A percentile compares a stretch with the other conserved stretches of the same genome.
These are phyloP conservation scores for Berkeleyomyces rouxiae DNA, from an alignment of 2,329 filamentous ascomycete genomes.

Conservation along the genomic window DNA sequence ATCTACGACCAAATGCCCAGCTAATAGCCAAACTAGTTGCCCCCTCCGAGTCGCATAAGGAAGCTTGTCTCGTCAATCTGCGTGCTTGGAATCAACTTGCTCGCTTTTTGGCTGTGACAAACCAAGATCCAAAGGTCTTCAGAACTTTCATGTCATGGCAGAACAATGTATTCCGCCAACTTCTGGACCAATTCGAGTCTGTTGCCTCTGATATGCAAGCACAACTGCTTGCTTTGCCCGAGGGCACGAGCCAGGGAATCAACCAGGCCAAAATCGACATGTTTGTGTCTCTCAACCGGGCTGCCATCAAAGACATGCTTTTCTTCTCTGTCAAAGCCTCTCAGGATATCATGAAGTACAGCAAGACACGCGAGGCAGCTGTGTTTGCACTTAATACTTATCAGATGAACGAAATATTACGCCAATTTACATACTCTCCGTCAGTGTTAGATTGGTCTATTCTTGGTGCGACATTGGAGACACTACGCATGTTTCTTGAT, in stretches of 20 bases:
- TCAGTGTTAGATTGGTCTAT: conserved; percentile 30
- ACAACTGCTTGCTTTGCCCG: conserved; percentile 34
- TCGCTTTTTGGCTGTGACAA: conserved; percentile 36
- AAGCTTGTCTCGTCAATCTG: conserved; percentile 47
- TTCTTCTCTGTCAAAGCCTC: conserved; percentile 32
- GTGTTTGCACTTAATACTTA: conserved; percentile 32
- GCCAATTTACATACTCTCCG: conserved; percentile 27
- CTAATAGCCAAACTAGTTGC: conserved; percentile 43
- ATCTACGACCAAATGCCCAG: conserved; percentile 34
- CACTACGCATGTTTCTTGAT: conserved; percentile 30
- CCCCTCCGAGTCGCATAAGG: conserved; percentile 45
- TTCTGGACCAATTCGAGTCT: conserved; percentile 40
- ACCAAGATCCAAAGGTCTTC: conserved; percentile 30
- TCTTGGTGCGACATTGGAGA: conserved; percentile 29
- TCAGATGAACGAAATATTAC: conserved; percentile 36
- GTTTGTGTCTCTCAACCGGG: conserved; percentile 36
- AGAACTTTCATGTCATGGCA: conserved; percentile 32
- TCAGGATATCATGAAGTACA: conserved; percentile 32
- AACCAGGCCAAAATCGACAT: conserved; percentile 30
- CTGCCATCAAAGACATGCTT: conserved; percentile 36
- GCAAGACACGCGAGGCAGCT: conserved; percentile 29
- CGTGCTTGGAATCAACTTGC: conserved; percentile 47
- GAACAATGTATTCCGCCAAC: conserved; percentile 38
- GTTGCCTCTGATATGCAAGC: conserved; percentile 39
- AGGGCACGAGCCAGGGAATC: conserved; percentile 24